These are phyloP conservation scores for Solanum chmielewskii DNA, from an alignment of 257 asterid species.

Conservation along the genomic window DNA sequence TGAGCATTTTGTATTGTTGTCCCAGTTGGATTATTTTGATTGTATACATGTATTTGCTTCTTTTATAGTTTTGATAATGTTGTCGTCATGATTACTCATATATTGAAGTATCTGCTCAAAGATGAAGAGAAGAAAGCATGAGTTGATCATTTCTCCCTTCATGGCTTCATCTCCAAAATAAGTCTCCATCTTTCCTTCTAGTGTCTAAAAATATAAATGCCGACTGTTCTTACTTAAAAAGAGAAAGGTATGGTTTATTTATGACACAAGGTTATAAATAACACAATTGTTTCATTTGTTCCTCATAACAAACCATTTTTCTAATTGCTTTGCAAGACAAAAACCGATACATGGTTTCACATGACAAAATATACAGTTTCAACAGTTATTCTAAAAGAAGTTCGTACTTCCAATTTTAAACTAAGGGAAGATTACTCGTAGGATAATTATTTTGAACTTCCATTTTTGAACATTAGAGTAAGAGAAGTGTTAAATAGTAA, in stretches of 20 bases:
- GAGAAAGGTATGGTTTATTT: background rate
- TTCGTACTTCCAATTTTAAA: background rate
- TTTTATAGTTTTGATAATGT: background rate
- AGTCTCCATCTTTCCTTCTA: background rate
- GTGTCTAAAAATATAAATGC: background rate
- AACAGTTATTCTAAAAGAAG: background rate
- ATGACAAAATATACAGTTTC: background rate
- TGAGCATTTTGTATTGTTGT: background rate
- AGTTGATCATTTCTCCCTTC: background rate
- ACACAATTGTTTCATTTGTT: background rate
- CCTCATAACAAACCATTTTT: background rate
- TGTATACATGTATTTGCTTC: background rate
- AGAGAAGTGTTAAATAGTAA: background rate
- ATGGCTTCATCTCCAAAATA: background rate
- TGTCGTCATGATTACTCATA: background rate
- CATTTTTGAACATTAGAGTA: background rate
- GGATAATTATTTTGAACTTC: background rate
- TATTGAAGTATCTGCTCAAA: background rate
- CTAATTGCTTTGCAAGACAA: background rate
- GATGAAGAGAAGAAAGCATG: background rate
- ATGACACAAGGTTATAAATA: background rate
- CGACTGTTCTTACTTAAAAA: background rate
- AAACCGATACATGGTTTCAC: background rate
- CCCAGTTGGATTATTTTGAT: background rate
- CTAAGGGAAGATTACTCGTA: background rate